Evolutionary conservation across 2,329 filamentous ascomycete species (phyloP), one percentile per base, ranked within the genome.

Genomic region (Fusarium palustre): DNA sequence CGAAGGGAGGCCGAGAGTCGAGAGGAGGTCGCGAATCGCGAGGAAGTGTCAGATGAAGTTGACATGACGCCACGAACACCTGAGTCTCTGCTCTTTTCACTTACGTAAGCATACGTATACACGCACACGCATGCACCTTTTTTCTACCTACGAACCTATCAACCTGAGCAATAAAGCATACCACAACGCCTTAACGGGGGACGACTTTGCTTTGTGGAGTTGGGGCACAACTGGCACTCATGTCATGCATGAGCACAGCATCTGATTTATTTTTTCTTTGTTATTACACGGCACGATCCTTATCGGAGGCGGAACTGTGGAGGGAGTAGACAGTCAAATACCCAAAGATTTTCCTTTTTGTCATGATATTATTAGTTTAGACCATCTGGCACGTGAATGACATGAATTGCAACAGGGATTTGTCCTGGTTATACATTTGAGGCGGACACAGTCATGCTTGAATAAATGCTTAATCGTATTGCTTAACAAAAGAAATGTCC

Each of bases 291-390:
- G 54, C 57, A 64, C 65, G 45, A 62, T 71, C 59, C 53, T 66
- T 72, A 43, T 54, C 39, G 41, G 63, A 62, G 67, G 73, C 72
- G 68, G 72, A 52, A 75, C 53, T 73, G 67, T 62, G 69, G 66
- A 70, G 57, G 71, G 61, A 63, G 61, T 69, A 73, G 66, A 73
- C 69, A 75, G 66, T 69, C 69, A 76, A 76, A 77, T 77, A 77
- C 75, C 74, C 75, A 73, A 38, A 66, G 71, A 73, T 76, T 64
- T 58, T 66, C 71, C 67, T 72, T 75, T 76, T 69, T 72, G 34
- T 70, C 33, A 56, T 42, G 49, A 58, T 50, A 18, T 34, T 47
- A 18, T 34, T 50, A 43, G 36, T 49, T 36, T 41, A 56, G 48
- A 50, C 47, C 38, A 36, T 49, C 45, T 34, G 46, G 38, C 52